phyloP scores from a whole-genome alignment of 331 rosid species.

The Pyrus hybrid region DNA sequence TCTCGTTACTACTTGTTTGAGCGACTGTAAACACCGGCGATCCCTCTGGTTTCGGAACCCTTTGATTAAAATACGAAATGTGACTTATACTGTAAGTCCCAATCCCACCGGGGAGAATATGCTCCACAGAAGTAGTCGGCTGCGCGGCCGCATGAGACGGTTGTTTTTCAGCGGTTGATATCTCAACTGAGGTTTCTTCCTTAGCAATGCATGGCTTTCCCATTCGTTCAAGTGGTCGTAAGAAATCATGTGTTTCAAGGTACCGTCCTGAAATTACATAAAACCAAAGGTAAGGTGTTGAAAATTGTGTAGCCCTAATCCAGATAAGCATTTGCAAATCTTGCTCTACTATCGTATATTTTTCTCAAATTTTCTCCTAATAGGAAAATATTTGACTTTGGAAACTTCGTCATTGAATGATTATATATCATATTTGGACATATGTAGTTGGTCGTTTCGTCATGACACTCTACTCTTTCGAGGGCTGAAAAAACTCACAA shows the following conservation, averaged over 20 bases:
- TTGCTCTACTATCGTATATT: too few relatives aligned
- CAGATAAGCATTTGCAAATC: too few relatives aligned
- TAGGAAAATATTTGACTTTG: too few relatives aligned
- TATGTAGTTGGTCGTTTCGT: too few relatives aligned
- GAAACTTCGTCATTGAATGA: too few relatives aligned
- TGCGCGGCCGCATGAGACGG: constrained; percentile 23
- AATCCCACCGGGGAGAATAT: constrained; percentile 86
- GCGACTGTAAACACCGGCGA: constrained; percentile 33
- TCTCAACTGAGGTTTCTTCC: constrained; percentile 53
- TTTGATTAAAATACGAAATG: constrained; percentile 56
- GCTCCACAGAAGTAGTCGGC: constrained; percentile 58
- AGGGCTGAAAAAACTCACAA: too few relatives aligned
- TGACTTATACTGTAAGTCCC: constrained; percentile 96
- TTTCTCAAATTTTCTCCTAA: too few relatives aligned
- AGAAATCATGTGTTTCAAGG: constrained; percentile 88
- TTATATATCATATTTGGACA: too few relatives aligned
- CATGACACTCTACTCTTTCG: too few relatives aligned
- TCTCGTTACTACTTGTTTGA: constrained; percentile 51
- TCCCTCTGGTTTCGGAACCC: constrained; percentile 69
- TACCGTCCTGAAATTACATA: constrained; percentile 40
- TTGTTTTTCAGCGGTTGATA: constrained; percentile 41
- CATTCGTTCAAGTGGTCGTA: constrained; percentile 71
- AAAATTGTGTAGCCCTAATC: too few relatives aligned
- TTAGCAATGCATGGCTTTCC: constrained; percentile 40
- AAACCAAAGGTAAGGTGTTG: not conserved